Base-by-base conservation (phyloP, 78 protist species). In the Cavenderia fasciculata region DNA sequence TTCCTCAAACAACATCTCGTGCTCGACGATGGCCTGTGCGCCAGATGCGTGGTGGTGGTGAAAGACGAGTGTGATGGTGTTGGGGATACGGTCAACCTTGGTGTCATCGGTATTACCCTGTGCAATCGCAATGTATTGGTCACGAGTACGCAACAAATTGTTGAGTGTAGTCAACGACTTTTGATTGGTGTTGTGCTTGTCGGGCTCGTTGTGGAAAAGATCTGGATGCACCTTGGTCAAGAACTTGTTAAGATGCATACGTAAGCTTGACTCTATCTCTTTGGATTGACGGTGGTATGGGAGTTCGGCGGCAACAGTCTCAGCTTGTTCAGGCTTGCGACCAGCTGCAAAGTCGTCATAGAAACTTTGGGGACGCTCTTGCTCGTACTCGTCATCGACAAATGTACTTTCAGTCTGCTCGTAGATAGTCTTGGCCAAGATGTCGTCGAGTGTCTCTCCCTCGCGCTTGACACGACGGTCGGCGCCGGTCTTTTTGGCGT, bases 151-250 rank as follows among this genome's bases (percentile, higher is more conserved):
- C 54, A 82, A 31, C 16, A 82, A 51, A 29, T 82, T 82, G 70
- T 82, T 82, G 25, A 82, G 65, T 68, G 59, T 6, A 3, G 90
- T 57, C 14, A 82, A 54, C 6, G 90, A 82, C 1, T 11, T 10
- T 56, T 82, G 90, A 82, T 82, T 82, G 51, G 16, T 33, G 2
- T n/a, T 0, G 23, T 68, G 25, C 6, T 47, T 44, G 2, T n/a
- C 0, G 29, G 46, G 43, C 36, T 82, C 27, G 3, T 56, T 56
- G n/a, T 51, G 63, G 63, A 82, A 82, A 14, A 65, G 18, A 82
- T 82, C 90, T 49, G 90, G 90, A 68, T 82, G 90, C 25, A 82
- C 78, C 51, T 68, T 82, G 0, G 61, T 8, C 21, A 82, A 56
- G 78, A 82, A 82, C 46, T 59, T 54, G 23, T 40, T 82, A 11